Conservation (phyloP, 306 rosid genomes). For the Vigna trinervia region DNA sequence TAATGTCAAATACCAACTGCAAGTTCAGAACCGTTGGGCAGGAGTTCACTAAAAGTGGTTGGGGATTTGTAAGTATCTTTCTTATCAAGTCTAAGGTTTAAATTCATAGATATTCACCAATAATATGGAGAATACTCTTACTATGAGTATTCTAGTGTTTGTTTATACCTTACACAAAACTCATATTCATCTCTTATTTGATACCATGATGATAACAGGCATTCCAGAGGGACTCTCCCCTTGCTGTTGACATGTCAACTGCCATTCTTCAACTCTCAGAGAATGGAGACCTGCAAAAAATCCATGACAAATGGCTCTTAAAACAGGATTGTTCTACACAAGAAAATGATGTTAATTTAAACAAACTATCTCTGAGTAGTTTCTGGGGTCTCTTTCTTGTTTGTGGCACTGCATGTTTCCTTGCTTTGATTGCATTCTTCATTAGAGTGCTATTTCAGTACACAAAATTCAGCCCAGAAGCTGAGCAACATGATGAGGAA, state of each 20-base stretch:
- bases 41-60: conserved; percentile 92
- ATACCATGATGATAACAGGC: conserved; percentile 64
- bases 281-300: conserved; percentile 94
- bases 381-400: conserved; percentile 95
- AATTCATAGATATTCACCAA: conserved; percentile 1
- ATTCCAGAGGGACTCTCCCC: conserved; percentile 95
- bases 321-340: conserved; percentile 53
- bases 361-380: conserved; percentile 69
- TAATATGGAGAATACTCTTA: background rate
- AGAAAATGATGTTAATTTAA: conserved; percentile 41
- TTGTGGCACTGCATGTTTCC: conserved; percentile 68
- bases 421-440: conserved; percentile 64
- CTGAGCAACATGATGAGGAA: conserved; percentile 47
- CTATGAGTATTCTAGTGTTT: background rate
- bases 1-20: conserved; percentile 69
- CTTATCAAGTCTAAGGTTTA: conserved; percentile 30
- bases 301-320: conserved; percentile 87
- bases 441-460: conserved; percentile 62
- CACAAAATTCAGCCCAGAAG: conserved; percentile 57
- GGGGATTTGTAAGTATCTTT: conserved; percentile 90
- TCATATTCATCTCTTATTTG: conserved; percentile 28
- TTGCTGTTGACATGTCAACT: conserved; percentile 89
- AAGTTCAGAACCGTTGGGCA: conserved; percentile 87
- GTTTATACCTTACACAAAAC: background rate
- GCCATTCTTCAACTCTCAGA: conserved; percentile 98